Percentiles rank a stretch among this genome's conserved stretches.
These are phyloP conservation scores for Tricholoma furcatifolium DNA, from an alignment of 768 basidiomycete species.

Conservation along the genomic window DNA sequence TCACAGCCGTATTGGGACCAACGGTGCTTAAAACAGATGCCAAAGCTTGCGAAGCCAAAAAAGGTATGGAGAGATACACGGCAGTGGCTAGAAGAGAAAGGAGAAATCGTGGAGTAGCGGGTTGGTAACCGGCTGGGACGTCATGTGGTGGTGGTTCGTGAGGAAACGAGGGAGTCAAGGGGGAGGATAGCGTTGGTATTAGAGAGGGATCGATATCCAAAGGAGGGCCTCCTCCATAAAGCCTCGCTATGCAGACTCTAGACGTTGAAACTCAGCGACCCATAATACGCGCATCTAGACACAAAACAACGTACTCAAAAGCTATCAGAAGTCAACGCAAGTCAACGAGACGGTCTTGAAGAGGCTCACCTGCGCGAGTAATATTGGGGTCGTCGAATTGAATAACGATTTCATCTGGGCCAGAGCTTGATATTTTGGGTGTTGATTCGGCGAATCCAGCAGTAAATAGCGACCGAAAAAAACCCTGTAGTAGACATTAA, in stretches of 20 bases:
- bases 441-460: conserved; percentile 71
- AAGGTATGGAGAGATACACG: conserved; percentile 81
- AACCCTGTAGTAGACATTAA: conserved; percentile 51
- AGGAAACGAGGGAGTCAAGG: conserved; percentile 72
- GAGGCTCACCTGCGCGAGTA: conserved; percentile 71
- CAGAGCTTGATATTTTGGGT: conserved; percentile 23
- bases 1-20: conserved; percentile 72
- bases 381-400: conserved; percentile 86
- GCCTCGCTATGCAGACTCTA: conserved; percentile 81
- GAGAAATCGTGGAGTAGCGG: conserved; percentile 77
- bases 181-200: conserved; percentile 62
- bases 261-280: conserved; percentile 5
- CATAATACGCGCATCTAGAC: neutral
- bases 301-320: conserved; percentile 71
- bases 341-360: conserved; percentile 10
- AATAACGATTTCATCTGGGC: conserved; percentile 61
- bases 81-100: conserved; percentile 86
- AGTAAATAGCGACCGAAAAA: conserved; percentile 86
- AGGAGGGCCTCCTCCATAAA: conserved; percentile 84
- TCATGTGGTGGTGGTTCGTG: conserved; percentile 24
- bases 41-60: conserved; percentile 74
- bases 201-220: conserved; percentile 65
- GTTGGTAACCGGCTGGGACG: conserved; percentile 58
- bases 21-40: conserved; percentile 68
- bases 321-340: conserved; percentile 40